Evolutionary conservation across 768 basidiomycete species (phyloP).

Genomic region (Rhizopogon vinicolor): DNA sequence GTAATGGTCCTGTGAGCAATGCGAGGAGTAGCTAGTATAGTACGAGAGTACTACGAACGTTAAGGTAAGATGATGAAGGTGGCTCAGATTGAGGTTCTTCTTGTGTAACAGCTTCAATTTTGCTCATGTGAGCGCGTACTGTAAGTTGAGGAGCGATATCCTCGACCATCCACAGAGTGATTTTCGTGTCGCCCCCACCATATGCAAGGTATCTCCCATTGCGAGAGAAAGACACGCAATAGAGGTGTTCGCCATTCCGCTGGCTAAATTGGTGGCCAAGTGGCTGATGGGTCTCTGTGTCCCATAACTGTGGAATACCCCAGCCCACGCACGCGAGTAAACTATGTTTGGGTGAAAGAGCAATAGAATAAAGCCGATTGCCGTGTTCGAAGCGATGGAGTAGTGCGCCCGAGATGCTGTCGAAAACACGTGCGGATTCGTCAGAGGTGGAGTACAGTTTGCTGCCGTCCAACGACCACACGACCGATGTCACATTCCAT

Average conservation of each 20-base stretch:
- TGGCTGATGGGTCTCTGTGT: background rate
- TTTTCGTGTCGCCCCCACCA: background rate
- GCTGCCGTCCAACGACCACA: background rate
- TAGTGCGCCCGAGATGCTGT: background rate
- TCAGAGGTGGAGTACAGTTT: background rate
- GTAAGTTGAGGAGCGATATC: background rate
- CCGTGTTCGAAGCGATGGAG: background rate
- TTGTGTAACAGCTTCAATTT: background rate
- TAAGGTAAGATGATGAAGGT: background rate
- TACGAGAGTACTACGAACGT: background rate
- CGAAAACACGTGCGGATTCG: background rate
- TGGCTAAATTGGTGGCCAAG: background rate
- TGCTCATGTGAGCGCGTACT: too few species aligned
- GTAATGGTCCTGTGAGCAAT: background rate
- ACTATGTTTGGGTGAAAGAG: background rate
- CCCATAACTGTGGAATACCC: background rate
- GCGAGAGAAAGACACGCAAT: background rate
- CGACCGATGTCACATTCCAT: background rate
- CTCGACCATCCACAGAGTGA: background rate
- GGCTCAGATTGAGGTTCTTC: background rate
- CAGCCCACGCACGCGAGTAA: background rate
- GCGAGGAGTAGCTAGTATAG: background rate
- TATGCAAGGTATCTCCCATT: background rate
- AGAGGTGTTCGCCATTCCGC: background rate
- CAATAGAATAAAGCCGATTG: background rate